Percentiles rank a stretch among this genome's conserved stretches.
Conservation (phyloP, 768 basidiomycete genomes). For the Termitomyces sp. region DNA sequence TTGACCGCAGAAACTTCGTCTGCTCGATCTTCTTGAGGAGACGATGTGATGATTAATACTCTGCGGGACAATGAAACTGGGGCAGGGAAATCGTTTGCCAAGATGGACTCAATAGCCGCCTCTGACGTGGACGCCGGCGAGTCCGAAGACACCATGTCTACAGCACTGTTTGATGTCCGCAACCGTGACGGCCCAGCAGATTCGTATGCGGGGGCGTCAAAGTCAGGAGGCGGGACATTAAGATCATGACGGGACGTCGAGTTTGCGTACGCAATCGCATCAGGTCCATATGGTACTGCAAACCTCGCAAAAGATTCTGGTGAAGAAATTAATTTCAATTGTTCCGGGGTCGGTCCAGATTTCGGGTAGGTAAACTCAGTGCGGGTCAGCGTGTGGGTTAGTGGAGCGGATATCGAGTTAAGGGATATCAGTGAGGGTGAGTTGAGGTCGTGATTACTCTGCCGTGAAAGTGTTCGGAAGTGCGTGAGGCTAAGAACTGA, state of each 20-base stretch:
- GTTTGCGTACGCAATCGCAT: conserved; percentile 60
- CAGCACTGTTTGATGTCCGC: conserved; percentile 19
- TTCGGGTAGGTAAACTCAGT: conserved; percentile 69
- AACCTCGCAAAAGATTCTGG: conserved; percentile 63
- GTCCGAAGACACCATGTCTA: conserved; percentile 7
- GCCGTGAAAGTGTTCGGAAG: conserved; percentile 45
- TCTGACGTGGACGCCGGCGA: neutral
- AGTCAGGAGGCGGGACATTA: conserved; percentile 48
- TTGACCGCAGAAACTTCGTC: neutral
- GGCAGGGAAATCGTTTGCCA: neutral
- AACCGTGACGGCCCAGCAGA: conserved; percentile 22
- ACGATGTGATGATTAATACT: neutral
- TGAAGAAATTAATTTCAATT: conserved; percentile 64
- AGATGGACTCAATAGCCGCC: neutral
- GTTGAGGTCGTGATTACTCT: conserved; percentile 42
- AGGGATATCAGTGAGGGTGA: conserved; percentile 70
- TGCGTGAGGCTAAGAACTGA: conserved; percentile 34
- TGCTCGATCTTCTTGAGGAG: neutral
- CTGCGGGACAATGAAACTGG: neutral
- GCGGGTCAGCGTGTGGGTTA: conserved; percentile 65
- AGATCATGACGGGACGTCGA: conserved; percentile 39
- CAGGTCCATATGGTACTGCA: conserved; percentile 71
- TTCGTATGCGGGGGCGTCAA: conserved; percentile 28
- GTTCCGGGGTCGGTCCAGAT: conserved; percentile 55
- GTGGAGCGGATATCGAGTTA: conserved; percentile 68